Percentiles rank a stretch among this genome's conserved stretches.
These are phyloP conservation scores for Clarireedia sp. DNA, from an alignment of 2,329 filamentous ascomycete genomes.

Conservation along the genomic window DNA sequence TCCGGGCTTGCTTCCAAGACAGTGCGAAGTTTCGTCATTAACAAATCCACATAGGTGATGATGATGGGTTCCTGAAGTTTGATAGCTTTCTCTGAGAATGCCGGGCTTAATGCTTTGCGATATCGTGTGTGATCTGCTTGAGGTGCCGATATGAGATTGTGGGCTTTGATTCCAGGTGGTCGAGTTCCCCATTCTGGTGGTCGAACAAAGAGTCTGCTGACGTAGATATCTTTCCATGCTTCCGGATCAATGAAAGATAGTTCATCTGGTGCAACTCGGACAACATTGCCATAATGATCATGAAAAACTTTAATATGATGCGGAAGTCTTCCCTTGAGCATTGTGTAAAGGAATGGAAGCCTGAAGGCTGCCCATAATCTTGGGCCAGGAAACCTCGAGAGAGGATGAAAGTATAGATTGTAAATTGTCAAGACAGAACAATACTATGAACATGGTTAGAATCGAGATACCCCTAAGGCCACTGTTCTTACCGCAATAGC, in stretches of 20 bases:
- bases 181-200: background rate
- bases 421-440: background rate
- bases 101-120: constrained; percentile 22
- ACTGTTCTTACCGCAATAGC: too few relatives aligned
- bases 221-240: background rate
- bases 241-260: constrained; percentile 32
- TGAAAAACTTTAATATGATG: constrained; percentile 27
- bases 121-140: constrained; percentile 20
- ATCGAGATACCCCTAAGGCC: too few relatives aligned
- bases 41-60: constrained; percentile 5
- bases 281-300: constrained; percentile 37
- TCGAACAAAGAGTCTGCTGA: background rate
- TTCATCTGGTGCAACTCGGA: constrained; percentile 42
- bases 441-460: background rate
- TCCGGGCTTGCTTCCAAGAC: background rate
- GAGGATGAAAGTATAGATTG: background rate
- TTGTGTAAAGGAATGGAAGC: background rate
- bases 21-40: background rate
- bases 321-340: background rate
- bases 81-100: constrained; percentile 27
- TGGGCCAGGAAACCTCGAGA: background rate
- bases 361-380: background rate
- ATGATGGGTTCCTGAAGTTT: constrained; percentile 25
- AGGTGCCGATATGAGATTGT: background rate
- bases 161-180: background rate